Percentiles rank a stretch among this genome's conserved stretches.
Conservation (phyloP, 179 eudicot genomes). For the Carnegiea gigantea region DNA sequence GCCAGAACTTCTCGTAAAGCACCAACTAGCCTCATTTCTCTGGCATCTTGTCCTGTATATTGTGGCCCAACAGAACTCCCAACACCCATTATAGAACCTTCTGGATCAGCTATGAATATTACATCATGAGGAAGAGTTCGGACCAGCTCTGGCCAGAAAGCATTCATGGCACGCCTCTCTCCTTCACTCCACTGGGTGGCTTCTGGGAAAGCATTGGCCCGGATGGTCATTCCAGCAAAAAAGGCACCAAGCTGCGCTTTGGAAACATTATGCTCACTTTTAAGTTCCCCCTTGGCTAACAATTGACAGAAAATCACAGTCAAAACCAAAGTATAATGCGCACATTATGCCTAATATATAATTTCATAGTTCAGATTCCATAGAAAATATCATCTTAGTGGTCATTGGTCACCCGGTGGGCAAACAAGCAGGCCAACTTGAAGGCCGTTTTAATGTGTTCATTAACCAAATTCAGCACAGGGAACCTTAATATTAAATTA, state of each 20-base stretch:
- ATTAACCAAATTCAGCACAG: not conserved
- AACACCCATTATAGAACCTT: slow-evolving; percentile 82
- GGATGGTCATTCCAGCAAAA: slow-evolving; percentile 92
- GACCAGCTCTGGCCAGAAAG: slow-evolving; percentile 85
- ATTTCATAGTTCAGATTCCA: not conserved
- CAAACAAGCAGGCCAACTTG: not conserved
- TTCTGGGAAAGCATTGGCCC: slow-evolving; percentile 90
- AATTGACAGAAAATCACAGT: slow-evolving; percentile 23
- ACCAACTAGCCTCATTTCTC: slow-evolving; percentile 94
- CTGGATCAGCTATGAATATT: slow-evolving; percentile 95
- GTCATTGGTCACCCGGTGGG: not conserved
- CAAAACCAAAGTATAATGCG: not conserved
- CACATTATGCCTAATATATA: not conserved
- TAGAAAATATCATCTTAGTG: not conserved
- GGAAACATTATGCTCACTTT: slow-evolving; percentile 73
- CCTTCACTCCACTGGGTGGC: slow-evolving; percentile 98
- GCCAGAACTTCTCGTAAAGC: slow-evolving; percentile 93
- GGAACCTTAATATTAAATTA: not conserved
- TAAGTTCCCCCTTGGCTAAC: slow-evolving; percentile 87
- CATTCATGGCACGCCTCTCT: slow-evolving; percentile 78
- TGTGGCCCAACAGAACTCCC: slow-evolving; percentile 81
- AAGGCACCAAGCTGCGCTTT: slow-evolving; percentile 97
- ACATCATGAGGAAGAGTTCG: slow-evolving; percentile 73
- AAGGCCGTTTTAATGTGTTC: not conserved
- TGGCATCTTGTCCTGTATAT: slow-evolving; percentile 66